Conservation (phyloP, 148 eudicot species). For the Nyssa sinensis region DNA sequence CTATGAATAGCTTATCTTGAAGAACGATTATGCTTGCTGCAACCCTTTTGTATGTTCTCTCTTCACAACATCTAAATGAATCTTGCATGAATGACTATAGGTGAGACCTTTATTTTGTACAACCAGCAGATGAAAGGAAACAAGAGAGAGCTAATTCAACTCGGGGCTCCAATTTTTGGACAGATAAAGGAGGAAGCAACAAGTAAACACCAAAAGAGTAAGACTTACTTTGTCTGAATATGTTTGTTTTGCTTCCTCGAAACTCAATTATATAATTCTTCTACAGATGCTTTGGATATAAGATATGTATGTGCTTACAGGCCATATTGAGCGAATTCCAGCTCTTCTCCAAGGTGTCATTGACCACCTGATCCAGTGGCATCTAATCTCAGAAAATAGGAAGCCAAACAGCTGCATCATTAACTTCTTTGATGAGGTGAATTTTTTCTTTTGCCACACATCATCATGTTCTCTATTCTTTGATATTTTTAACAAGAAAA, state of each 20-base stretch:
- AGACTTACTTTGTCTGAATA: conserved; percentile 14
- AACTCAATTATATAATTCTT: background rate
- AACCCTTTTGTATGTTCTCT: no score
- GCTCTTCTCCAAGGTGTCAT: conserved; percentile 70
- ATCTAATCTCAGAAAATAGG: conserved; percentile 66
- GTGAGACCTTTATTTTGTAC: conserved; percentile 81
- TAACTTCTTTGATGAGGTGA: conserved; percentile 95
- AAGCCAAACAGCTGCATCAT: conserved; percentile 89
- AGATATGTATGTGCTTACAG: conserved; percentile 40
- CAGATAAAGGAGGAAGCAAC: conserved; percentile 57
- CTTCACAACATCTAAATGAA: conserved; percentile 10
- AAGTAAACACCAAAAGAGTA: conserved; percentile 58
- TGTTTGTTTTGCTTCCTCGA: background rate
- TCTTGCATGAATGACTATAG: conserved; percentile 39
- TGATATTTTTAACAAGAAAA: background rate
- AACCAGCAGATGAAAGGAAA: conserved; percentile 82
- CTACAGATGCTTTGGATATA: background rate
- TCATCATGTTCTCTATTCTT: no score
- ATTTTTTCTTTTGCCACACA: conserved; percentile 2
- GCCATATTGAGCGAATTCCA: conserved; percentile 76
- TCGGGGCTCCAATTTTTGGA: conserved; percentile 83
- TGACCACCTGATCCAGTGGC: conserved; percentile 83
- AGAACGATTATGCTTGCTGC: background rate
- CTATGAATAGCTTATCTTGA: background rate
- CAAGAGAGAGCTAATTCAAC: conserved; percentile 90